Conservation (phyloP, 73 alveolate species). For the Tetrahymena malaccensis region DNA sequence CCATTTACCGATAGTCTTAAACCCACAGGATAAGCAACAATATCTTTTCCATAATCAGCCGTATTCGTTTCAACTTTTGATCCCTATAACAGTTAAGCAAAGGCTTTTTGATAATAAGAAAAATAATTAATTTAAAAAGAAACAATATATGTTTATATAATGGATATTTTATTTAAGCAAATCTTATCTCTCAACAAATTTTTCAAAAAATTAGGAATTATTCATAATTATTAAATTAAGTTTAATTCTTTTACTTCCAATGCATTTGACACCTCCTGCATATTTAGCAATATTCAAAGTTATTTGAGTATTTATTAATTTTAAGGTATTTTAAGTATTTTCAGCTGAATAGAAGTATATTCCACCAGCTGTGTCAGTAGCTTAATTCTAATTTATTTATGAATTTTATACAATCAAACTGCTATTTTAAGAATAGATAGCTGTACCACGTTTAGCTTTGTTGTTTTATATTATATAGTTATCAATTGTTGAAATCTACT, state of each 20-base stretch:
- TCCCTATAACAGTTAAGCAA: background rate
- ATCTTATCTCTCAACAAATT: too few species aligned
- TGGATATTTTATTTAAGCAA: too few species aligned
- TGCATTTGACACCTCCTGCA: background rate
- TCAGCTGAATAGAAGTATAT: background rate
- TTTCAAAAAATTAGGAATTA: too few species aligned
- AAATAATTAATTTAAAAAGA: too few species aligned
- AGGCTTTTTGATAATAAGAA: background rate
- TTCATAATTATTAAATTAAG: too few species aligned
- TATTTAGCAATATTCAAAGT: background rate
- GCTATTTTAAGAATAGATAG: background rate
- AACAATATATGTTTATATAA: too few species aligned
- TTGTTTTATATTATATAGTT: background rate
- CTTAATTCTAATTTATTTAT: background rate
- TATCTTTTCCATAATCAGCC: background rate
- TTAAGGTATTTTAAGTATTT: background rate
- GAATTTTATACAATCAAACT: background rate
- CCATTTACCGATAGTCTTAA: background rate
- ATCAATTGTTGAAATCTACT: background rate
- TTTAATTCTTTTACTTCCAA: background rate
- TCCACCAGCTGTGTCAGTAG: background rate
- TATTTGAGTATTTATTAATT: background rate
- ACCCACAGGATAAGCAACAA: background rate
- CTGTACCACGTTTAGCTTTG: background rate
- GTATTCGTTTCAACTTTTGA: background rate